Evolutionary conservation across 371 early-diverging fungal genomes (phyloP).

Genomic region (Polyrhizophydium stewartii): DNA sequence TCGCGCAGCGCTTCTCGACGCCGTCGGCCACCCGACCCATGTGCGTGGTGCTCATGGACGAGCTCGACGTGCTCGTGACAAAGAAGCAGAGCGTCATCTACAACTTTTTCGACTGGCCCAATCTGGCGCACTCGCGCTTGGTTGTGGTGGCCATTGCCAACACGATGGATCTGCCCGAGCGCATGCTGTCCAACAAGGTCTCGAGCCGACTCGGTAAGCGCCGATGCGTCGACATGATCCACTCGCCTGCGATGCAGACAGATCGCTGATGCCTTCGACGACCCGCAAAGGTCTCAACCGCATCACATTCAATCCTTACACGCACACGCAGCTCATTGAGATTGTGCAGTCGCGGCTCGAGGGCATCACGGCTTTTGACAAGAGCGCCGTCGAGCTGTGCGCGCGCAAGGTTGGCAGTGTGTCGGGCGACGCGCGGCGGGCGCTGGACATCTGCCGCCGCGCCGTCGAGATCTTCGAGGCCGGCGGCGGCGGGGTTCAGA

Average conservation of each 20-base stretch:
- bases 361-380: slow-evolving; percentile 68
- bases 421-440: slow-evolving; percentile 96
- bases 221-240: neutral
- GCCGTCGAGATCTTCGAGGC: slow-evolving; percentile 79
- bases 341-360: slow-evolving; percentile 79
- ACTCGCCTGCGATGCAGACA: neutral
- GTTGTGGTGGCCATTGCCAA: slow-evolving; percentile 97
- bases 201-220: slow-evolving; percentile 84
- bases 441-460: slow-evolving; percentile 89
- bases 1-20: slow-evolving; percentile 66
- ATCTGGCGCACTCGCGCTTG: slow-evolving; percentile 70
- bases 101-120: slow-evolving; percentile 98
- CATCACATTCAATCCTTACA: slow-evolving; percentile 89
- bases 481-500: slow-evolving; percentile 3
- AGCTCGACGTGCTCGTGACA: slow-evolving; percentile 92
- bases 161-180: slow-evolving; percentile 98
- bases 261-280: neutral
- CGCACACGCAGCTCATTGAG: slow-evolving; percentile 70
- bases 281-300: slow-evolving; percentile 63
- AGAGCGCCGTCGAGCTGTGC: slow-evolving; percentile 87
- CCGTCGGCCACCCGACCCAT: slow-evolving; percentile 15
- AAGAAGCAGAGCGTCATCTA: slow-evolving; percentile 93
- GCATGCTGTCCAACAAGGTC: slow-evolving; percentile 85
- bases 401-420: slow-evolving; percentile 94
- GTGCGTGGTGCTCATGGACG: slow-evolving; percentile 91